Percentiles rank a stretch among this genome's conserved stretches.
Conservation (phyloP, 2,329 filamentous ascomycete genomes). For the Apiospora pterosperma region DNA sequence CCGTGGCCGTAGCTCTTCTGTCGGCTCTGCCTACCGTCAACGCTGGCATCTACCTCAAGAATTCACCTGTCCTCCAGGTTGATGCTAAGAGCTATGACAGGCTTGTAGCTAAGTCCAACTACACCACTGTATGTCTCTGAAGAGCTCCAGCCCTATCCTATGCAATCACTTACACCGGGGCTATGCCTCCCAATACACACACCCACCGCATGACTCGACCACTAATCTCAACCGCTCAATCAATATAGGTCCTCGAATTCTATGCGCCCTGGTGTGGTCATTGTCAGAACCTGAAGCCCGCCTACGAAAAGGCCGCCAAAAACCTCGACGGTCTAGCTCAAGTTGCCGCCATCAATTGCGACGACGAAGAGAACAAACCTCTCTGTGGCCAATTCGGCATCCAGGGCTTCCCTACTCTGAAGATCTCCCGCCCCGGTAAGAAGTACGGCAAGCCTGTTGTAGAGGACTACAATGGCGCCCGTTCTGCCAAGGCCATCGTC, state of each 20-base stretch:
- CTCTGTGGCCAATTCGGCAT: constrained; percentile 84
- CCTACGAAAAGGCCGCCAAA: constrained; percentile 90
- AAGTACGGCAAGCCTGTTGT: constrained; percentile 72
- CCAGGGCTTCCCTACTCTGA: constrained; percentile 92
- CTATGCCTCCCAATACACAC: neutral
- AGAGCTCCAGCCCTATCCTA: neutral
- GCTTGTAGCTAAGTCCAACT: constrained; percentile 82
- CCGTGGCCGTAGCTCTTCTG: constrained; percentile 59
- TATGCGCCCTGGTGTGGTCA: constrained; percentile 98
- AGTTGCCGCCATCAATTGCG: constrained; percentile 92
- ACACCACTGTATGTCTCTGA: constrained; percentile 71
- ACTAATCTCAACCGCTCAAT: neutral
- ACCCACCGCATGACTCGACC: neutral
- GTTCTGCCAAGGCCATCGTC: constrained; percentile 82
- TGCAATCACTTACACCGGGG: neutral
- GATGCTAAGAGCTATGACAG: constrained; percentile 75
- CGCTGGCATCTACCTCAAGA: constrained; percentile 79
- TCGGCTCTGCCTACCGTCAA: constrained; percentile 58
- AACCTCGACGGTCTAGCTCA: constrained; percentile 89
- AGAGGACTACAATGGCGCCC: constrained; percentile 85
- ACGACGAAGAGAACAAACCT: constrained; percentile 87
- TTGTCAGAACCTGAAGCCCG: constrained; percentile 92
- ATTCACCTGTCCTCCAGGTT: constrained; percentile 81
- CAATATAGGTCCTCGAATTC: constrained; percentile 67
- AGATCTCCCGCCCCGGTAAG: constrained; percentile 84